These are phyloP conservation scores for Ananas comosus DNA, from an alignment of 176 grass and related monocot species.

Conservation along the genomic window DNA sequence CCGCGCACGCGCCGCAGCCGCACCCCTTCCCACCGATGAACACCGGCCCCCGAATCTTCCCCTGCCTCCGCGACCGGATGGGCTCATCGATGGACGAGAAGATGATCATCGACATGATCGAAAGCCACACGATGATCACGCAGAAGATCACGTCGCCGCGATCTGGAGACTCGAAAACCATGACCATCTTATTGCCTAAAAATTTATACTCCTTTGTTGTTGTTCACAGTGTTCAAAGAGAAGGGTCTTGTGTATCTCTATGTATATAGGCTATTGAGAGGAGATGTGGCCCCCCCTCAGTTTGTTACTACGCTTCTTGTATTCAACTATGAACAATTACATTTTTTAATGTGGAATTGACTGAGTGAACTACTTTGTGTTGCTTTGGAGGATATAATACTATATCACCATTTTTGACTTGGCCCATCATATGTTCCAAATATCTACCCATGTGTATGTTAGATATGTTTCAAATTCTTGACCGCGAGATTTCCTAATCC, in stretches of 20 bases:
- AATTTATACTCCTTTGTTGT: neutral
- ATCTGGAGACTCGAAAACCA: constrained; percentile 24
- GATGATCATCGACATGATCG: constrained; percentile 42
- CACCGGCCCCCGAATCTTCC: constrained; percentile 21
- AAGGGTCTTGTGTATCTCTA: neutral
- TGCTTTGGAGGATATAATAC: no score
- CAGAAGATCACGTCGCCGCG: constrained; percentile 44
- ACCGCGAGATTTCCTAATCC: no score
- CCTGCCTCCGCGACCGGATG: neutral
- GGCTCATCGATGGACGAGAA: constrained; percentile 13
- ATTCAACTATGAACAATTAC: neutral
- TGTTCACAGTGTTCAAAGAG: neutral
- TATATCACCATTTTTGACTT: no score
- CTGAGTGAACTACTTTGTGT: no score
- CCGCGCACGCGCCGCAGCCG: constrained; percentile 36
- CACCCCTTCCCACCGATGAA: constrained; percentile 36
- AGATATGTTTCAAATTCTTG: no score
- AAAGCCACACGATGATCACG: constrained; percentile 40
- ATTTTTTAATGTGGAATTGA: neutral
- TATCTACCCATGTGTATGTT: no score
- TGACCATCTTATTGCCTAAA: neutral
- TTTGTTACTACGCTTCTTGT: neutral
- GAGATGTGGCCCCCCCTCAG: neutral
- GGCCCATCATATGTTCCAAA: no score
- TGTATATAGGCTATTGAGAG: neutral